Evolutionary conservation across 495 filamentous ascomycete species (phyloP), one percentile per base, ranked within the genome.

Genomic region (Patellaria atrata): DNA sequence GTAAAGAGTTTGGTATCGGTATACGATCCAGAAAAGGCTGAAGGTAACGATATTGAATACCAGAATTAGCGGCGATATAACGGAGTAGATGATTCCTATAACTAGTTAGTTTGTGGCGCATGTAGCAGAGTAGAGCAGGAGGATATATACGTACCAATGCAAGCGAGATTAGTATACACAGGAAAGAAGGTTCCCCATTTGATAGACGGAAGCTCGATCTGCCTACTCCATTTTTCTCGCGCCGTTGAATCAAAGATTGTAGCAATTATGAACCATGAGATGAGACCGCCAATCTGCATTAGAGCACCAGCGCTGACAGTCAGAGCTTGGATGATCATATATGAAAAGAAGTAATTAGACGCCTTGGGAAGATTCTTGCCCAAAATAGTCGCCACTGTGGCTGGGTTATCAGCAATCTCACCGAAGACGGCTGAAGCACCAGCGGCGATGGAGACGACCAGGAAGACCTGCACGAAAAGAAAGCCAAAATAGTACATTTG

Each of bases 291-390:
- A 30, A 92, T 72, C 48, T 97, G 91, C n/a, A 93, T 64, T 9
- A 97, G 63, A 9, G 82, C 82, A 48, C 82, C 85, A 17, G 87
- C 86, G 57, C 83, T 91, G 46, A 79, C 79, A 38, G 80, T 80
- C 47, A 97, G 67, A 11, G 85, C 82, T 51, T 94, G 91, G 13
- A 97, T 72, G 53, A 96, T 75, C 75, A 97, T 84, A 63, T 97
- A 97, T 3, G 82, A 84, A 63, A 94, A 96, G 63, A 96, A 97
- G 58, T 94, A 96, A 52, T 94, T 92, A 41, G 82, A 77, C 2
- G 86, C 82, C 56, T 75, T 78, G 24, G 89, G 89, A 23, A 97
- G 65, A 44, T 87, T 87, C 19, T 63, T 51, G 2, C 87, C 89
- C 35, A 97, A 56, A n/a, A 82, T 62, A 16, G 72, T 52, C 0